Evolutionary conservation across 176 grass and related monocot genomes (phyloP).

Genomic region (Musa troglodytarum): DNA sequence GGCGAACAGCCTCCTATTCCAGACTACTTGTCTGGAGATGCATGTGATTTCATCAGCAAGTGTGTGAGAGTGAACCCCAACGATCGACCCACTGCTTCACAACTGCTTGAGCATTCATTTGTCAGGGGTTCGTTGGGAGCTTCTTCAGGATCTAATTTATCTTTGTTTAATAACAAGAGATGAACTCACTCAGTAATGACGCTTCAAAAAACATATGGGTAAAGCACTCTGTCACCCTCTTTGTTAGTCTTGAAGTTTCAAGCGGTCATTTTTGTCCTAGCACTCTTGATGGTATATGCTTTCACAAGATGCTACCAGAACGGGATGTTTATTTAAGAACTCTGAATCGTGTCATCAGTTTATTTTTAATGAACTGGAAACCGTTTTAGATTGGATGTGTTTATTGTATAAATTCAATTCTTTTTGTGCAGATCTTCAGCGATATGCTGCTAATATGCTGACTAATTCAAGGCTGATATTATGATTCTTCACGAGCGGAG

Average conservation of each 20-base stretch:
- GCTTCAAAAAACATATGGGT: not conserved
- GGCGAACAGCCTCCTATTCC: conserved; percentile 50
- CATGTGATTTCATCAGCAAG: conserved; percentile 61
- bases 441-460: not conserved
- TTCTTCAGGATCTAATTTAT: conserved; percentile 34
- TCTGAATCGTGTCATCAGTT: not conserved
- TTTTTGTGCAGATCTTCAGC: not conserved
- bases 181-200: not conserved
- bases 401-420: not conserved
- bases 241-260: not conserved
- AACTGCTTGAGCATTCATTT: conserved; percentile 63
- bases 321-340: not conserved
- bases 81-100: conserved; percentile 46
- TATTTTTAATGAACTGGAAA: not conserved
- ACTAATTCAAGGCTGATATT: not conserved
- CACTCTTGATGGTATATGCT: not conserved
- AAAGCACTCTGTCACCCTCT: not conserved
- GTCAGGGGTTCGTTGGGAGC: conserved; percentile 44
- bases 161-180: conserved; percentile 1
- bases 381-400: not conserved
- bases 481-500: not conserved
- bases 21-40: conserved; percentile 37
- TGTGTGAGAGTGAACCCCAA: conserved; percentile 55
- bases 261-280: not conserved
- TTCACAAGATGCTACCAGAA: not conserved